These are phyloP conservation scores for Aspergillus tamarii DNA, from an alignment of 2,329 filamentous ascomycete genomes.

Conservation along the genomic window DNA sequence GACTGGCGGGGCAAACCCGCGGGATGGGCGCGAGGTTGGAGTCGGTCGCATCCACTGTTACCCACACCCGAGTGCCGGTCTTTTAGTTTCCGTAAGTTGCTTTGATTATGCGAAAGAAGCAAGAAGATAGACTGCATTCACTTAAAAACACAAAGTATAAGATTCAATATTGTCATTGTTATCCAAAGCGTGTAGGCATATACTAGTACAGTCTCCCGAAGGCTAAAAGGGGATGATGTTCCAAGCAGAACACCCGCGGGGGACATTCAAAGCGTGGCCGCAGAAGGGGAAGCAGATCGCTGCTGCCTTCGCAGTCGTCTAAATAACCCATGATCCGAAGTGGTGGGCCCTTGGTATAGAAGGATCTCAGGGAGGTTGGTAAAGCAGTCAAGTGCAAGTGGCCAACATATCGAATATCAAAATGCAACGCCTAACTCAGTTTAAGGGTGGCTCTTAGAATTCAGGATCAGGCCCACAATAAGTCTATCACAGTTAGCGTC, in stretches of 20 bases:
- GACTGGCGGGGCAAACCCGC: conserved; percentile 25
- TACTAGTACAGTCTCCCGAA: conserved; percentile 23
- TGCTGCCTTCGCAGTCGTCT: conserved; percentile 1
- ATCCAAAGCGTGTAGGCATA: conserved; percentile 17
- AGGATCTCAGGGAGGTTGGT: conserved; percentile 5
- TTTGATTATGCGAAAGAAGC: background rate
- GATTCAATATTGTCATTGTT: conserved; percentile 15
- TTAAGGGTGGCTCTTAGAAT: conserved; percentile 68
- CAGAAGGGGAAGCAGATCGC: background rate
- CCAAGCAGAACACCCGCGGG: background rate
- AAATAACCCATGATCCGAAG: conserved; percentile 4
- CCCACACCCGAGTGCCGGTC: background rate
- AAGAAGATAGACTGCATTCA: background rate
- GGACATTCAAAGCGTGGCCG: conserved; percentile 1
- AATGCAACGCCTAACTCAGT: conserved; percentile 1
- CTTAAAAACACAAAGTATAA: background rate
- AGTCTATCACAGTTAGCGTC: conserved; percentile 59
- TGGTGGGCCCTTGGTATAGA: conserved; percentile 10
- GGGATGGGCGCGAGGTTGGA: conserved; percentile 1
- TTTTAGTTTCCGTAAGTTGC: background rate
- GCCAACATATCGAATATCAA: conserved; percentile 16
- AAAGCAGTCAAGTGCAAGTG: conserved; percentile 4
- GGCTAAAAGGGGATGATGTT: background rate
- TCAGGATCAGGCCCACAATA: conserved; percentile 90
- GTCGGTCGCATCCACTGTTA: background rate